Evolutionary conservation across 106 monocot genomes (phyloP).

Genomic region (Acanthochlamys bracteata): DNA sequence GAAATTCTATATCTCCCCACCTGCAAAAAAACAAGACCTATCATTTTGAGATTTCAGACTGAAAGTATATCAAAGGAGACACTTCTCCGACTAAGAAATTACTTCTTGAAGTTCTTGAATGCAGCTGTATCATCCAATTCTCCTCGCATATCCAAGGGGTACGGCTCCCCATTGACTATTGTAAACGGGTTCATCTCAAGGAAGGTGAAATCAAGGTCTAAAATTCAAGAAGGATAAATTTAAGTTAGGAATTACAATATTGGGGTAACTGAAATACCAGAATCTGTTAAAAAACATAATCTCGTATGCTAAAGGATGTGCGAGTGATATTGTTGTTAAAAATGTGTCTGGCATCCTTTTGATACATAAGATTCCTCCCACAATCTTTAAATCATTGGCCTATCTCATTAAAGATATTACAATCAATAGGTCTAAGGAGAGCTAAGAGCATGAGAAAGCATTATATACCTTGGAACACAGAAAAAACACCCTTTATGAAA

Average conservation of each 20-base stretch:
- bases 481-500: conserved; percentile 81
- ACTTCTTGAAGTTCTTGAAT: conserved; percentile 98
- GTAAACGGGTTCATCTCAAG: conserved; percentile 99
- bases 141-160: conserved; percentile 97
- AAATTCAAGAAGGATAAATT: background rate
- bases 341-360: too few species aligned
- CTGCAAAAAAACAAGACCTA: conserved; percentile 26
- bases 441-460: background rate
- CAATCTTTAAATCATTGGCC: background rate
- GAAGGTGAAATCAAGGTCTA: conserved; percentile 94
- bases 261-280: too few species aligned
- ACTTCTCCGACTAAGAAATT: conserved; percentile 3
- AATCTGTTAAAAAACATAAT: too few species aligned
- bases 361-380: too few species aligned
- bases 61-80: background rate
- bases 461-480: conserved; percentile 87
- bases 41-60: background rate
- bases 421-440: too few species aligned
- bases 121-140: conserved; percentile 98
- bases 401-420: background rate
- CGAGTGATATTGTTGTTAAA: too few species aligned
- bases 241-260: background rate
- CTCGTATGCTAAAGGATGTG: too few species aligned
- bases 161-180: conserved; percentile 86
- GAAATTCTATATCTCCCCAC: conserved; percentile 87